Base-by-base conservation (phyloP, 2,329 filamentous ascomycete species). In the Incumbomyces lentus region DNA sequence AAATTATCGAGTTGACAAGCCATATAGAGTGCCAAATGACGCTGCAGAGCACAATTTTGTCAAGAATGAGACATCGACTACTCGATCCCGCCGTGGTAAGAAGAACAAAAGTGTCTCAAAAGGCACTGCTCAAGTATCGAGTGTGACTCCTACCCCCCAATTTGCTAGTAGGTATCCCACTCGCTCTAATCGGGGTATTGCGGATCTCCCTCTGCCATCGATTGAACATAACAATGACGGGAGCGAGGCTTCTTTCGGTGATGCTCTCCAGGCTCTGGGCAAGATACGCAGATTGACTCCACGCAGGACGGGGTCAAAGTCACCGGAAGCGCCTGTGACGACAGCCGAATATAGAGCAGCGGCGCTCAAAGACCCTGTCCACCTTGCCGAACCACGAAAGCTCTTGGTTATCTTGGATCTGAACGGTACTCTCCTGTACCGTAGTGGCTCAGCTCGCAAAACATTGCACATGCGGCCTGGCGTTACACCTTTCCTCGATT, bases 401-500 rank as follows among this genome's bases (percentile, higher is more conserved):
- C 74, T 95, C 30, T 78, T 98, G 17, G 72, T 98, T 42, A 77
- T 96, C 39, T 77, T 96, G 51, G 92, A 98, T 65, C 76, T 98
- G 32, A 98, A 96, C 63, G 92, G 92, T 52, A 95, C 90, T 0
- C 73, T 98, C 1, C 75, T 96, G 49, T 74, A 77, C 66, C 83
- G 92, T 4, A 6, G 6, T n/a, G 41, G 30, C 18, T 10, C 19
- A 10, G 40, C 31, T 17, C 81, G 79, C 7, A 69, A 72, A 2
- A 73, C 69, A 8, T 61, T 63, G 35, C 66, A 79, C 36, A 67
- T 74, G 53, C 82, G 92, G 1, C 85, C 85, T 0, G 73, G 81
- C 52, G 74, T 92, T 1, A 58, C 68, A 2, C 55, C 67, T 0
- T 95, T 98, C 63, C 67, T 96, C 2, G 59, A 73, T 22, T 86